Conservation (phyloP, 139 green algal genomes). For the Haematococcus lacustris region DNA sequence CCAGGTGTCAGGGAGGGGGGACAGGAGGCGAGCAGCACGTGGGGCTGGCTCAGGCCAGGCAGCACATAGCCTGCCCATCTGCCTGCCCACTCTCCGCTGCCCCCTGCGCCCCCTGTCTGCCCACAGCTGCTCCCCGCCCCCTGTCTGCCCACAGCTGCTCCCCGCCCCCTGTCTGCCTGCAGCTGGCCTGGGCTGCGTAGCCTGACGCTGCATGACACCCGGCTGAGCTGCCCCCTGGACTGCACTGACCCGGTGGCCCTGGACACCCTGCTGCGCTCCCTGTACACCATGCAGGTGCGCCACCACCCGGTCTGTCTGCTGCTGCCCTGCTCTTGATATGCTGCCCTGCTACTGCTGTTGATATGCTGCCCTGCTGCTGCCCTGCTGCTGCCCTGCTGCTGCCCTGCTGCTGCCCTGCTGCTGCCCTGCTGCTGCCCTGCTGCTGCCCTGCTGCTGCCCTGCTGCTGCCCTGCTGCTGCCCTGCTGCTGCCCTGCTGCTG, state of each 20-base stretch:
- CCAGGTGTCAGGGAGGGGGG: no score
- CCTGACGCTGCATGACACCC: not conserved
- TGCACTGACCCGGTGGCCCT: slow-evolving; percentile 7
- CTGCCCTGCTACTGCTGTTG: not conserved
- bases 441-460: not conserved
- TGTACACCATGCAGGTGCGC: slow-evolving; percentile 4
- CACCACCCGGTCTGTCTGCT: not conserved
- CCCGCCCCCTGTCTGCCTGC: not conserved
- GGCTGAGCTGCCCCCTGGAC: slow-evolving; percentile 2
- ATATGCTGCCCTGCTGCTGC: not conserved
- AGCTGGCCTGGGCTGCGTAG: not conserved
- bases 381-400: not conserved
- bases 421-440: not conserved
- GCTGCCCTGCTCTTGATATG: not conserved
- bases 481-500: not conserved
- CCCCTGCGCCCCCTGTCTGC: not conserved
- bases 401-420: not conserved
- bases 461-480: not conserved
- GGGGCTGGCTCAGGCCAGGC: not conserved
- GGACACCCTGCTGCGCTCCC: not conserved
- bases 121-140: not conserved
- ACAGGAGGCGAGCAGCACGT: not conserved
- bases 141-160: not conserved
- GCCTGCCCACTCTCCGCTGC: not conserved
- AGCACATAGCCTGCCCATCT: not conserved